phyloP scores from a whole-genome alignment of 768 basidiomycete species.

The Suillus spraguei region DNA sequence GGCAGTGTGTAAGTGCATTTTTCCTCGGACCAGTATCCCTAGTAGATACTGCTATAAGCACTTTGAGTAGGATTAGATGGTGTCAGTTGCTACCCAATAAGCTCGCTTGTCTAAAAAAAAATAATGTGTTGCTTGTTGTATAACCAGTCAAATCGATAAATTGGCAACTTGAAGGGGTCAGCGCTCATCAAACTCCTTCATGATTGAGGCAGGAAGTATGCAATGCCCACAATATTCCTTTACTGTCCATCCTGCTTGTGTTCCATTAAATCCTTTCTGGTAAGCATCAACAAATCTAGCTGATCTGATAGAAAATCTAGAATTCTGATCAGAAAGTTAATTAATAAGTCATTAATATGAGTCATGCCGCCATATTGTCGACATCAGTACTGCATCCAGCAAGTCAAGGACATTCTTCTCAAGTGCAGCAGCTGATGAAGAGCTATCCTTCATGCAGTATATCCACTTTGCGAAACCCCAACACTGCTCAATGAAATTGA shows the following conservation, averaged over 20 bases:
- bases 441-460: slow-evolving; percentile 32
- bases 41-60: too few relatives aligned
- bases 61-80: too few relatives aligned
- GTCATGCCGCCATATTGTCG: slow-evolving; percentile 6
- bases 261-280: slow-evolving; percentile 20
- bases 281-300: slow-evolving; percentile 29
- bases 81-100: not conserved
- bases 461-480: slow-evolving; percentile 40
- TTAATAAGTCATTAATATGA: not conserved
- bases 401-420: slow-evolving; percentile 19
- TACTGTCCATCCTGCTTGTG: slow-evolving; percentile 27
- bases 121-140: too few relatives aligned
- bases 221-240: slow-evolving; percentile 27
- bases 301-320: slow-evolving; percentile 30
- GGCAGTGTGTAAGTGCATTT: too few relatives aligned
- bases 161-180: too few relatives aligned
- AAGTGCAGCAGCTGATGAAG: slow-evolving; percentile 32
- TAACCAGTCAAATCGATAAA: too few relatives aligned
- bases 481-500: slow-evolving; percentile 42
- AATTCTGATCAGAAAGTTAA: not conserved
- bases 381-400: slow-evolving; percentile 17
- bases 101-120: too few relatives aligned
- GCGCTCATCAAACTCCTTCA: too few relatives aligned
- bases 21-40: too few relatives aligned
- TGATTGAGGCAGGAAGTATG: slow-evolving; percentile 14